These are phyloP conservation scores for Isatis lusitanica DNA, from an alignment of 441 rosid species.

Conservation along the genomic window DNA sequence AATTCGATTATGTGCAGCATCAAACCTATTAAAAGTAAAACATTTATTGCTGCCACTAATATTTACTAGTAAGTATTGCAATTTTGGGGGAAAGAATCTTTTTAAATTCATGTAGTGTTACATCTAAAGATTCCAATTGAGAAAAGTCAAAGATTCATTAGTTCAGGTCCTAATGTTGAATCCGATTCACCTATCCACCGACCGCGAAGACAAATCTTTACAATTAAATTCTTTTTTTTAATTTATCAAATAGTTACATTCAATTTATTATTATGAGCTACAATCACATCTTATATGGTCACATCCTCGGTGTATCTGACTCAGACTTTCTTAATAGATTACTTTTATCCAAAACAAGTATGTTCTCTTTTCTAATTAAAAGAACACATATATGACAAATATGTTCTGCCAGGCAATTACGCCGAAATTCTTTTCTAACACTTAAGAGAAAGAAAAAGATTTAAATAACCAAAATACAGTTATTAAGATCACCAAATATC, in stretches of 20 bases:
- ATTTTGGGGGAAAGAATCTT: background rate
- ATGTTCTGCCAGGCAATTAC: conserved; percentile 5
- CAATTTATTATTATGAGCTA: background rate
- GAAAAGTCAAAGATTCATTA: conserved; percentile 36
- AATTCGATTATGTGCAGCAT: background rate
- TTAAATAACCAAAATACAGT: background rate
- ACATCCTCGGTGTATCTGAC: conserved; percentile 27
- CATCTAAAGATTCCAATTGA: conserved; percentile 7
- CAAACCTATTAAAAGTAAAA: background rate
- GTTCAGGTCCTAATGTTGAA: conserved; percentile 5
- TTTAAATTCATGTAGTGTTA: background rate
- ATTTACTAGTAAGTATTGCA: background rate
- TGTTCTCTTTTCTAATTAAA: no score
- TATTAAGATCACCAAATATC: background rate
- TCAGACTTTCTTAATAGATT: conserved; percentile 16
- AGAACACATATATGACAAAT: background rate
- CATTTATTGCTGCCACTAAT: background rate
- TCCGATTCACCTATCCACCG: conserved; percentile 24
- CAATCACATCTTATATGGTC: conserved; percentile 5
- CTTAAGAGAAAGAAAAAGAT: background rate
- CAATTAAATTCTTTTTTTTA: background rate
- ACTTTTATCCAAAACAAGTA: background rate
- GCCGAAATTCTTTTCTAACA: background rate
- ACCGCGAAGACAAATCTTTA: background rate
- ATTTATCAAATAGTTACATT: background rate